Conservation (phyloP, 495 filamentous ascomycete genomes). For the Pyronema domesticum region DNA sequence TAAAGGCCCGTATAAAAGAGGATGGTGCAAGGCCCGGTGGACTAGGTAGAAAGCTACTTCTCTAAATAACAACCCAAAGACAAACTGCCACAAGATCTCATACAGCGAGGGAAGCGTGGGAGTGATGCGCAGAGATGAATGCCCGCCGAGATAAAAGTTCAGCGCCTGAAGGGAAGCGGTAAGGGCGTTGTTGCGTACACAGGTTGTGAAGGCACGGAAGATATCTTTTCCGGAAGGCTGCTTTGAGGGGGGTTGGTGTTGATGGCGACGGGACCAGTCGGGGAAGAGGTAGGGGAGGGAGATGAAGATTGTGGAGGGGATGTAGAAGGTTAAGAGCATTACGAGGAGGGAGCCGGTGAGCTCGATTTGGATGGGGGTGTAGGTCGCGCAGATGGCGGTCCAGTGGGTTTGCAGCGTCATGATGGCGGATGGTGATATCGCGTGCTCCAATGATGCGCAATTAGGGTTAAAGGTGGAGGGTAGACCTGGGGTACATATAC, state of each 20-base stretch:
- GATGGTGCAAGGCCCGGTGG: constrained; percentile 36
- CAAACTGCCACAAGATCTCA: background rate
- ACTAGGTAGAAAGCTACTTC: constrained; percentile 26
- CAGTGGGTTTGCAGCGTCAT: background rate
- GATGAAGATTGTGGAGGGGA: background rate
- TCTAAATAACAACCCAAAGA: background rate
- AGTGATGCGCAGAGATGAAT: background rate
- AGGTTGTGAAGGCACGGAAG: background rate
- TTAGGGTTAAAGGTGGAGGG: no score
- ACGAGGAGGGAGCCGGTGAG: background rate
- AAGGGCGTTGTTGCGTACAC: background rate
- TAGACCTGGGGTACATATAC: no score
- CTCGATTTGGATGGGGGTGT: background rate
- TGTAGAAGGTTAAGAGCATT: background rate
- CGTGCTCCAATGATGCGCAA: no score
- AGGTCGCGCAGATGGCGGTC: background rate
- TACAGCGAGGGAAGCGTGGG: background rate
- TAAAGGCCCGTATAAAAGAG: constrained; percentile 30
- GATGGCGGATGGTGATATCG: no score
- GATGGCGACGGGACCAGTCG: background rate
- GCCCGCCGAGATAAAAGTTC: background rate
- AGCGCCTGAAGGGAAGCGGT: background rate
- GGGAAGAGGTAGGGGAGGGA: background rate
- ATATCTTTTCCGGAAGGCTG: background rate
- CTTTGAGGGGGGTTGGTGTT: background rate